Percentiles rank a stretch among this genome's conserved stretches.
These are phyloP conservation scores for Malassezia nana DNA, from an alignment of 1,284 basidiomycete species.

Conservation along the genomic window DNA sequence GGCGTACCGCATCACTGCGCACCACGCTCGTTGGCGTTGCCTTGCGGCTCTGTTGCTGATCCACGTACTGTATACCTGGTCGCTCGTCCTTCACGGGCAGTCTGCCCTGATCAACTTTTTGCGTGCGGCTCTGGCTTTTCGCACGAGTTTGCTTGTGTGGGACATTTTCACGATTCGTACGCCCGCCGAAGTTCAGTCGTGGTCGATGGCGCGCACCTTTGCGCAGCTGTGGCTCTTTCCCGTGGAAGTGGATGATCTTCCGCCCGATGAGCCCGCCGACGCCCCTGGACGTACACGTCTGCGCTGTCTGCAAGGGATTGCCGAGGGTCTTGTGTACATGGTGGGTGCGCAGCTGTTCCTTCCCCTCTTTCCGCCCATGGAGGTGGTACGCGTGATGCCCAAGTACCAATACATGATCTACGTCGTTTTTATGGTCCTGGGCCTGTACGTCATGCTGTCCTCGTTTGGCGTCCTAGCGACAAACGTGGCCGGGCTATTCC, in stretches of 20 bases:
- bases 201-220: slow-evolving; percentile 33
- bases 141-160: slow-evolving; percentile 39
- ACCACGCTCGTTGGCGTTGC: background rate
- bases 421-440: slow-evolving; percentile 26
- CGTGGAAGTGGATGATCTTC: slow-evolving; percentile 32
- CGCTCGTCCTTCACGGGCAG: background rate
- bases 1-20: background rate
- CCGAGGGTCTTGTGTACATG: slow-evolving; percentile 29
- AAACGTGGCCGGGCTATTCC: slow-evolving; percentile 27
- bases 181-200: slow-evolving; percentile 31
- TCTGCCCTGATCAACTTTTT: slow-evolving; percentile 39
- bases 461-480: background rate
- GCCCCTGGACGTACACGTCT: slow-evolving; percentile 24
- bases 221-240: slow-evolving; percentile 47
- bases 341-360: slow-evolving; percentile 25
- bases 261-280: slow-evolving; percentile 26
- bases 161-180: slow-evolving; percentile 43
- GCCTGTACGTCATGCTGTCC: slow-evolving; percentile 10
- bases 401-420: slow-evolving; percentile 24
- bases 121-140: slow-evolving; percentile 43
- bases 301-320: slow-evolving; percentile 34
- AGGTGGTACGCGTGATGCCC: slow-evolving; percentile 24
- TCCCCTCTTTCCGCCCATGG: slow-evolving; percentile 39
- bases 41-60: background rate
- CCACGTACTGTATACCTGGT: background rate